These are phyloP conservation scores for Nakaseomyces delphensis DNA, from an alignment of 1,139 yeast species.

Conservation along the genomic window DNA sequence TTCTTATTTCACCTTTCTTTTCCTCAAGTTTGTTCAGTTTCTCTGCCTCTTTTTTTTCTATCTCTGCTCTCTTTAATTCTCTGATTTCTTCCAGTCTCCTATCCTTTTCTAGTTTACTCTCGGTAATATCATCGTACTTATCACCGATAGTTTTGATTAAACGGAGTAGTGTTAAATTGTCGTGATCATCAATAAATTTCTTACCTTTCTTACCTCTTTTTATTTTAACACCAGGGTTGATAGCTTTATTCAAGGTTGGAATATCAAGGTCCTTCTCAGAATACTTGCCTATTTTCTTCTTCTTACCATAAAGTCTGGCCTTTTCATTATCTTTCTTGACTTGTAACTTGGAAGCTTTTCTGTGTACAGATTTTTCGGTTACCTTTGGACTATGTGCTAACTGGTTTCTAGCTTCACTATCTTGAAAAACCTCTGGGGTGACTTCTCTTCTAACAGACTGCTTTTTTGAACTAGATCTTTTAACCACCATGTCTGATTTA, in stretches of 20 bases:
- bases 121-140: conserved; percentile 69
- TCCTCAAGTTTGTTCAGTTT: conserved; percentile 62
- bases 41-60: conserved; percentile 70
- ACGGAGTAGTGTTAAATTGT: conserved; percentile 53
- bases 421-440: conserved; percentile 58
- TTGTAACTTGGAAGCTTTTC: conserved; percentile 42
- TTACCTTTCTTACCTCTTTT: conserved; percentile 87
- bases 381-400: conserved; percentile 53
- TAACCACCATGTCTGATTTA: background rate
- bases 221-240: conserved; percentile 76
- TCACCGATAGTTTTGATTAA: conserved; percentile 76
- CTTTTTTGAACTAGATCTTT: conserved; percentile 11
- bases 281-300: conserved; percentile 52
- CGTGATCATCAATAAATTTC: conserved; percentile 70
- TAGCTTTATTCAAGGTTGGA: conserved; percentile 73
- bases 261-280: conserved; percentile 70
- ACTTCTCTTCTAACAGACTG: conserved; percentile 50
- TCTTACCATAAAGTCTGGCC: conserved; percentile 60
- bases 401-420: conserved; percentile 57
- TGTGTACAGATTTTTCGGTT: conserved; percentile 51
- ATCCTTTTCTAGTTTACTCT: conserved; percentile 83
- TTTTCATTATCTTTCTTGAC: conserved; percentile 60
- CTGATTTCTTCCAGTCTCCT: conserved; percentile 83
- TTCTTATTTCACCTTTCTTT: conserved; percentile 70
- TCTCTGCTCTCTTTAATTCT: conserved; percentile 75